Base-by-base conservation (phyloP, 768 basidiomycete genomes). In the Boletus sensibilis region DNA sequence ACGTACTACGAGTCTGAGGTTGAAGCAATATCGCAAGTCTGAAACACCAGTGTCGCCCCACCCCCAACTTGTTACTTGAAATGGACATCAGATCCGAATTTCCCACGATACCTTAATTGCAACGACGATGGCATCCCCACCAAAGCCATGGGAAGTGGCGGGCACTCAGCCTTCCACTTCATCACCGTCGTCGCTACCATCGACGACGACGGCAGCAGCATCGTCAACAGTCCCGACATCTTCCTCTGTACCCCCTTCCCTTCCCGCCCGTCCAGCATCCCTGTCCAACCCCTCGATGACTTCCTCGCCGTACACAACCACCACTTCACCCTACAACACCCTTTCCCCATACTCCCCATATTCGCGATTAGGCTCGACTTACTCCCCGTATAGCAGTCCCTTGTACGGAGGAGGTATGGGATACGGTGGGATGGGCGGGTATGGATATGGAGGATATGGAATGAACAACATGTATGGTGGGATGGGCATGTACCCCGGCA, bases 81-180 rank as follows among this genome's bases (percentile, higher is more conserved):
- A 6, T 29, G 25, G 4, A 27, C 25, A 27, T 5, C 27, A 29
- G 7, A 29, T 29, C 27, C 18, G 8, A 52, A 38, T 52, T 66
- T 69, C 60, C 35, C 67, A 67, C 67, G 58, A 23, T 38, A 25
- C 25, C 53, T 43, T 42, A 5, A n/a, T 48, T 35, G 18, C 21
- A 21, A 64, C 72, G 9, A 62, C 70, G 40, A 92, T 92, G 90
- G 84, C 81, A 37, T 90, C 91, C 21, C 92, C 92, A 46, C 92
- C 91, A 68, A 94, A 93, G 70, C 92, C 92, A 62, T 94, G 92
- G 92, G 92, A 94, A 71, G 82, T 85, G 41, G 80, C 82, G 9
- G 73, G 75, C 44, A 65, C 71, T 38, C 72, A 76, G 29, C 37
- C 74, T 50, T 25, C 75, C 29, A 37, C 74, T 13, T 61, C 68